Evolutionary conservation across 192 early-diverging fungal genomes (phyloP), one percentile per base, ranked within the genome.

Genomic region (Backusella tarrabulga): DNA sequence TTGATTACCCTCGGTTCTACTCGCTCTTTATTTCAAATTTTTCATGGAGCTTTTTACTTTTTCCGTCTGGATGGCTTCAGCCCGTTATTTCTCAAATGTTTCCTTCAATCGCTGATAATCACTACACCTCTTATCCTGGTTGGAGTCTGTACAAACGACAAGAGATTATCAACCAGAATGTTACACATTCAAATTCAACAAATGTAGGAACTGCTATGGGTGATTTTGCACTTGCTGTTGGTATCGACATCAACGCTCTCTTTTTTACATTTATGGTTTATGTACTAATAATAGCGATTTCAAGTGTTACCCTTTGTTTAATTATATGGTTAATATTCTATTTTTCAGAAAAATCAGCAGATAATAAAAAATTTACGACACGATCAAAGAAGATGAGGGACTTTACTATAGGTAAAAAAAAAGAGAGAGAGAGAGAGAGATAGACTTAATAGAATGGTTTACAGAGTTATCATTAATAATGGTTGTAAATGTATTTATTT

Each of bases 1-100:
- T 88, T 71, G 77, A 83, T 63, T 88, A 88, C 42, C 87, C 87
- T 11, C 69, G 75, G 6, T 88, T 86, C 67, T 86, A 88, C 56
- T 60, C 77, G 3, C 80, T 84, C 2, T 88, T 88, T 69, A 83
- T 82, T 0, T 81, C 85, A 0, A 79, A 86, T 44, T 88, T 88
- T 52, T 81, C 83, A 12, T 88, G 87, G 87, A 83, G 74, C n/a
- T 76, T 66, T 29, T 38, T 79, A 0, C 26, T 81, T 21, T 74
- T 78, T 40, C 67, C 21, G 11, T 5, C 52, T 17, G 34, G 34
- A 1, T 77, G 76, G 76, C 35, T 77, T 34, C 36, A 52, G 21
- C 6, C 19, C 32, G 26, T 68, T 40, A 29, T 75, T 23, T n/a
- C 21, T 23, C 6, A 11, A 26, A n/a, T 44, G 21, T 75, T 75